Conservation (phyloP, 2,329 filamentous ascomycete species). For the Beauveria brongniartii region DNA sequence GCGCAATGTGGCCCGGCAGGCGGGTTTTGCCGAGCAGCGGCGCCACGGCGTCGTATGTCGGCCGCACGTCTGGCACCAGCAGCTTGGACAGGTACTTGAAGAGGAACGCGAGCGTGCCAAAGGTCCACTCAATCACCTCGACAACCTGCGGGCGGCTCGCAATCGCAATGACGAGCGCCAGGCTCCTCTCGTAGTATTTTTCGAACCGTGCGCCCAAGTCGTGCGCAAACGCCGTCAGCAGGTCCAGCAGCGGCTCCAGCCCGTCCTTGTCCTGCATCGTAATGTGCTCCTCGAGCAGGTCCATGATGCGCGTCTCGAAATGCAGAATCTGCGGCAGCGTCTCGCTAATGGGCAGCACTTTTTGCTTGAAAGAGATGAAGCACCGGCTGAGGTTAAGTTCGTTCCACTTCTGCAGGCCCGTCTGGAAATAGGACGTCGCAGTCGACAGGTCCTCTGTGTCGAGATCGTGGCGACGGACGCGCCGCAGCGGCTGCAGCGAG, state of each 20-base stretch:
- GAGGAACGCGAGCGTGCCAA: constrained; percentile 85
- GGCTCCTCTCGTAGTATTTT: constrained; percentile 70
- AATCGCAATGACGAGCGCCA: constrained; percentile 68
- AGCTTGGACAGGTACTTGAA: constrained; percentile 95
- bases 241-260: constrained; percentile 75
- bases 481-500: constrained; percentile 82
- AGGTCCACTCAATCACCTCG: constrained; percentile 96
- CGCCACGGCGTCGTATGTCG: constrained; percentile 75
- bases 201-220: constrained; percentile 84
- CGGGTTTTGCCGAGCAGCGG: constrained; percentile 75
- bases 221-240: constrained; percentile 91
- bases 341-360: constrained; percentile 72
- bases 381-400: constrained; percentile 83
- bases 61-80: constrained; percentile 74
- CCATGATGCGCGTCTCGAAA: constrained; percentile 80
- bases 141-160: constrained; percentile 70
- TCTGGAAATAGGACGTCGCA: constrained; percentile 79
- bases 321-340: constrained; percentile 88
- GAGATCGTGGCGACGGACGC: constrained; percentile 76
- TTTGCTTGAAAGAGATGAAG: constrained; percentile 69
- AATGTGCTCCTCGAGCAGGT: constrained; percentile 66
- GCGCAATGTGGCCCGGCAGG: constrained; percentile 78
- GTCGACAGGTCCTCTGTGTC: constrained; percentile 68
- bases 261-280: constrained; percentile 68
- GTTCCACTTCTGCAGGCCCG: constrained; percentile 76